These are phyloP conservation scores for Aplosporella prunicola DNA, from an alignment of 2,329 filamentous ascomycete species.

Conservation along the genomic window DNA sequence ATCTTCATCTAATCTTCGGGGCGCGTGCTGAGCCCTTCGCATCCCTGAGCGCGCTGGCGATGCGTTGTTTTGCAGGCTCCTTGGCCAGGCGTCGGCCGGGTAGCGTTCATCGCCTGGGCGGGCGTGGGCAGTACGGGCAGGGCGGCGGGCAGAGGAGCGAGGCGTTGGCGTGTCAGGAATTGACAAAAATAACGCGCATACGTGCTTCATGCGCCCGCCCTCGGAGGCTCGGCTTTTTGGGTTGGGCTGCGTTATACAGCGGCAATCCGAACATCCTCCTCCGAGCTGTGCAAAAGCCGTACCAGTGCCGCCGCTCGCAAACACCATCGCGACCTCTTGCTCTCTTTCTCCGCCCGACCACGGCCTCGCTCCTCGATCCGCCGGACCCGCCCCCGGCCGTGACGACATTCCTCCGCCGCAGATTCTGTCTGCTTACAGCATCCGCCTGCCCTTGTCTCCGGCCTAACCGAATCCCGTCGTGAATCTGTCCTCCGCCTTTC, in stretches of 20 bases:
- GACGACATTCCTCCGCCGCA: constrained; percentile 11
- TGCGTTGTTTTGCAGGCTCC: constrained; percentile 4
- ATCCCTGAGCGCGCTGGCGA: constrained; percentile 11
- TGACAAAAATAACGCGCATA: constrained; percentile 5
- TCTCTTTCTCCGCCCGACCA: too few relatives aligned
- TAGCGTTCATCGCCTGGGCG: background rate
- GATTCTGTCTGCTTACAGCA: constrained; percentile 10
- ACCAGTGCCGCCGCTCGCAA: too few relatives aligned
- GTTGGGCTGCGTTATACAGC: background rate
- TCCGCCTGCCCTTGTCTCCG: constrained; percentile 15
- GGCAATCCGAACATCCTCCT: background rate
- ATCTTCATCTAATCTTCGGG: constrained; percentile 10
- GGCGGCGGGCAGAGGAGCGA: too few relatives aligned
- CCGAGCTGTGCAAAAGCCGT: background rate
- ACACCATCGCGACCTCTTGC: too few relatives aligned
- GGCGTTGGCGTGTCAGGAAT: constrained; percentile 8
- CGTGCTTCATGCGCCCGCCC: too few relatives aligned
- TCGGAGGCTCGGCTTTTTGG: too few relatives aligned
- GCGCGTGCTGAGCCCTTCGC: constrained; percentile 7
- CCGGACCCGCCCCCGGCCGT: too few relatives aligned
- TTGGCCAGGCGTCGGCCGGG: background rate
- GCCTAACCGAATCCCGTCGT: constrained; percentile 13
- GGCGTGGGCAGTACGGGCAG: too few relatives aligned
- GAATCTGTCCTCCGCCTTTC: background rate
- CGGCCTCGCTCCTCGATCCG: too few relatives aligned